phyloP scores from a whole-genome alignment of 1,284 basidiomycete genomes.

The Filobasidium uniguttulatum region DNA sequence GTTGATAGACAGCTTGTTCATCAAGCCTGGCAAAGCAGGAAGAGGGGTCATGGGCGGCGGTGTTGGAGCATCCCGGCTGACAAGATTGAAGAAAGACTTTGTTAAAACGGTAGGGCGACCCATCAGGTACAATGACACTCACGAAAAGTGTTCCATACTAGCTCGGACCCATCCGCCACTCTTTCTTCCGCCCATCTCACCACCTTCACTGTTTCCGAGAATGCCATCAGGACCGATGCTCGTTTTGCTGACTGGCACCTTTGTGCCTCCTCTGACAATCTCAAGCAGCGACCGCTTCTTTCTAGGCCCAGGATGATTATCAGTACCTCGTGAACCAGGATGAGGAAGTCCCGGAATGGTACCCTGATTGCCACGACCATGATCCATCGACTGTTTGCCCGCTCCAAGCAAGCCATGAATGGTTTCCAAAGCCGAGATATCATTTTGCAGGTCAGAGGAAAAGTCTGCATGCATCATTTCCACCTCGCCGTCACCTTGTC shows the following conservation, averaged over 20 bases:
- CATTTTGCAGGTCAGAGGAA: neutral
- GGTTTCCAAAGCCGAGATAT: neutral
- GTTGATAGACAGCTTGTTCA: neutral
- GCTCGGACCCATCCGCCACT: neutral
- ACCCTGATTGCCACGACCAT: too few species aligned
- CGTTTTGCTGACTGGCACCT: too few species aligned
- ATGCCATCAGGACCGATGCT: too few species aligned
- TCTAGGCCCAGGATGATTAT: too few species aligned
- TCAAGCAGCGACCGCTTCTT: conserved; percentile 1
- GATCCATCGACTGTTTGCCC: too few species aligned
- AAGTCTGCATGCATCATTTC: neutral
- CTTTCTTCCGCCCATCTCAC: neutral
- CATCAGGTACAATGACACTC: too few species aligned
- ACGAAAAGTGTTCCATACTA: conserved; percentile 3
- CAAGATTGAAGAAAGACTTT: neutral
- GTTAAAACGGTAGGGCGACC: too few species aligned
- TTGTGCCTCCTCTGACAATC: neutral
- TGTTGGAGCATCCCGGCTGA: neutral
- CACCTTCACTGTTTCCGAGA: neutral
- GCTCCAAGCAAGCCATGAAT: neutral
- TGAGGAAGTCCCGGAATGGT: too few species aligned
- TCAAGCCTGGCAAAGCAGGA: neutral
- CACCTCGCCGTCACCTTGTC: neutral
- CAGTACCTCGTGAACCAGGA: too few species aligned
- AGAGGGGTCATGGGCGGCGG: neutral